phyloP scores from a whole-genome alignment of 805 yeast genomes.

The Monosporozyma unispora region DNA sequence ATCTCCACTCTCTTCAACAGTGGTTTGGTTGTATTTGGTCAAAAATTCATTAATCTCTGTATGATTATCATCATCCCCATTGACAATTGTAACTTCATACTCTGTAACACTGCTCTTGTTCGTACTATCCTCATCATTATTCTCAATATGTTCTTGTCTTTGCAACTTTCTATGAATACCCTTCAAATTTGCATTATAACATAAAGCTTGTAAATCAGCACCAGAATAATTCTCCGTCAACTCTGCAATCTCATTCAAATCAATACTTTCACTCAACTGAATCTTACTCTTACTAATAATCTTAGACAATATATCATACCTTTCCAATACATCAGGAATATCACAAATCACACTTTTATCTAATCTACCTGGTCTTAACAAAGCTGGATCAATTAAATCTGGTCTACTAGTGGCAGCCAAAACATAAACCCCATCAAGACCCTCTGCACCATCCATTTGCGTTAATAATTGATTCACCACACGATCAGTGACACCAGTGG shows the following conservation, averaged over 20 bases:
- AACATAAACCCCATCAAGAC: slow-evolving; percentile 91
- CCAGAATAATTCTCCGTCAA: slow-evolving; percentile 76
- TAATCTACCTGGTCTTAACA: slow-evolving; percentile 90
- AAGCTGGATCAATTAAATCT: slow-evolving; percentile 88
- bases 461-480: slow-evolving; percentile 95
- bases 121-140: neutral
- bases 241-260: slow-evolving; percentile 45
- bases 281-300: slow-evolving; percentile 9
- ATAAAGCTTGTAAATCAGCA: slow-evolving; percentile 88
- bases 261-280: slow-evolving; percentile 15
- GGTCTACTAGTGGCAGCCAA: slow-evolving; percentile 95
- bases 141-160: neutral
- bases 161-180: slow-evolving; percentile 65
- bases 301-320: slow-evolving; percentile 57
- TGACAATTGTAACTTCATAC: neutral
- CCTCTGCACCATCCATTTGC: slow-evolving; percentile 99
- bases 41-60: neutral
- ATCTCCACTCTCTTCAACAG: neutral
- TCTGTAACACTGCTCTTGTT: neutral
- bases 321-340: slow-evolving; percentile 63
- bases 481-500: slow-evolving; percentile 95
- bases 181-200: slow-evolving; percentile 82
- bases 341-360: slow-evolving; percentile 89
- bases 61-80: neutral
- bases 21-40: neutral